Percentiles rank a stretch among this genome's conserved stretches.
phyloP scores from a whole-genome alignment of 1,139 yeast species.

The Blastobotrys capitulatus region DNA sequence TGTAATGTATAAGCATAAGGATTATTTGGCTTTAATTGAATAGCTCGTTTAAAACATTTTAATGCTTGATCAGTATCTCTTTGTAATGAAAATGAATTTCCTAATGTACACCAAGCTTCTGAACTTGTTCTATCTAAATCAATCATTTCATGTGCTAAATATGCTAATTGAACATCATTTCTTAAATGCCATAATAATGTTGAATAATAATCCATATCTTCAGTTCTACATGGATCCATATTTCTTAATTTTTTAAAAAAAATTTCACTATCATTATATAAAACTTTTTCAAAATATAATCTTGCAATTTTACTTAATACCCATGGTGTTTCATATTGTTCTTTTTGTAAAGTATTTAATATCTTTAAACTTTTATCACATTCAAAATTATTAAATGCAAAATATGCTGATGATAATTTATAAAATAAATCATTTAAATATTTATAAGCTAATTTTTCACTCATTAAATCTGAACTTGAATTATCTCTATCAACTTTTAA shows the following conservation, averaged over 20 bases:
- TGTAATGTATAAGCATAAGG: slow-evolving; percentile 88
- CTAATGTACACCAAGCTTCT: slow-evolving; percentile 89
- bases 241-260: slow-evolving; percentile 59
- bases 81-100: slow-evolving; percentile 78
- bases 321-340: slow-evolving; percentile 77
- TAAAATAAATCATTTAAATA: slow-evolving; percentile 50
- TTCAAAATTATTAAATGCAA: slow-evolving; percentile 63
- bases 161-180: slow-evolving; percentile 73
- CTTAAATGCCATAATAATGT: slow-evolving; percentile 92
- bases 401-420: slow-evolving; percentile 59
- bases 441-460: slow-evolving; percentile 17
- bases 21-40: slow-evolving; percentile 61
- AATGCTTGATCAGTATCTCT: slow-evolving; percentile 90
- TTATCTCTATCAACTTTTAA: neutral
- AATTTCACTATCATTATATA: slow-evolving; percentile 69
- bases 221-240: slow-evolving; percentile 71
- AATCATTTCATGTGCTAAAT: slow-evolving; percentile 73
- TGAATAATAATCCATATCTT: slow-evolving; percentile 88
- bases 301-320: slow-evolving; percentile 76
- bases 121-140: slow-evolving; percentile 62
- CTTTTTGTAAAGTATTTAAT: slow-evolving; percentile 56
- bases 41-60: slow-evolving; percentile 77
- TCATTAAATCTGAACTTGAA: neutral
- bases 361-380: slow-evolving; percentile 75
- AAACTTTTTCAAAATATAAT: slow-evolving; percentile 80